phyloP scores from a whole-genome alignment of 1,139 yeast genomes.

The Yamadazyma trypodendri region DNA sequence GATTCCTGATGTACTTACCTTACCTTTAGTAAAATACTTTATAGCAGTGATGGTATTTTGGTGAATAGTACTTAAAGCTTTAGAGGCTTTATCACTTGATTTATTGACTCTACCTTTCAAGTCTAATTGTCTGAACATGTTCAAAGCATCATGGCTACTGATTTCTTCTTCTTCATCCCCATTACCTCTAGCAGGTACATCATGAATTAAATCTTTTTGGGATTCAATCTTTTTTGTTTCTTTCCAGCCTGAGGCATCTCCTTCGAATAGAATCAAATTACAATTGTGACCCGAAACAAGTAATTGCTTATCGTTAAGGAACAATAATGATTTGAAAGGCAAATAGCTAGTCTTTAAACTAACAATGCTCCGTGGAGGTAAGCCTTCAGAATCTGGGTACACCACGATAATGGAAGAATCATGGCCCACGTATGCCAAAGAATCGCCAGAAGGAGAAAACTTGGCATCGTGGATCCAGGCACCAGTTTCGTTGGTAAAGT shows the following conservation, averaged over 20 bases:
- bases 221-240: slow-evolving; percentile 63
- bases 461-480: slow-evolving; percentile 93
- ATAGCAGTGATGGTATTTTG: slow-evolving; percentile 86
- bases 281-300: slow-evolving; percentile 93
- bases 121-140: slow-evolving; percentile 95
- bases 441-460: slow-evolving; percentile 78
- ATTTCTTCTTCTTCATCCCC: slow-evolving; percentile 59
- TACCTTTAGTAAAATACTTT: slow-evolving; percentile 54
- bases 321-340: slow-evolving; percentile 78
- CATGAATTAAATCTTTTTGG: slow-evolving; percentile 44
- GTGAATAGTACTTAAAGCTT: slow-evolving; percentile 73
- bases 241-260: slow-evolving; percentile 67
- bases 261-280: slow-evolving; percentile 83
- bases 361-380: slow-evolving; percentile 41
- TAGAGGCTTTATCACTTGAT: slow-evolving; percentile 32
- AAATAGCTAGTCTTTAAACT: slow-evolving; percentile 68
- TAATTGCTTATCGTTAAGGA: slow-evolving; percentile 62
- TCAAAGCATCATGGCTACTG: slow-evolving; percentile 78
- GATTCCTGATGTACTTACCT: slow-evolving; percentile 54
- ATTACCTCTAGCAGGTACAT: slow-evolving; percentile 26
- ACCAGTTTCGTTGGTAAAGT: slow-evolving; percentile 71
- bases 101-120: slow-evolving; percentile 78
- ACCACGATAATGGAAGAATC: slow-evolving; percentile 76
- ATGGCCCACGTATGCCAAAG: slow-evolving; percentile 76
- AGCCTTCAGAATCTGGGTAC: slow-evolving; percentile 73